Percentiles rank a stretch among this genome's conserved stretches.
phyloP scores from a whole-genome alignment of 2,329 filamentous ascomycete species.

The Fusarium drepaniforme region DNA sequence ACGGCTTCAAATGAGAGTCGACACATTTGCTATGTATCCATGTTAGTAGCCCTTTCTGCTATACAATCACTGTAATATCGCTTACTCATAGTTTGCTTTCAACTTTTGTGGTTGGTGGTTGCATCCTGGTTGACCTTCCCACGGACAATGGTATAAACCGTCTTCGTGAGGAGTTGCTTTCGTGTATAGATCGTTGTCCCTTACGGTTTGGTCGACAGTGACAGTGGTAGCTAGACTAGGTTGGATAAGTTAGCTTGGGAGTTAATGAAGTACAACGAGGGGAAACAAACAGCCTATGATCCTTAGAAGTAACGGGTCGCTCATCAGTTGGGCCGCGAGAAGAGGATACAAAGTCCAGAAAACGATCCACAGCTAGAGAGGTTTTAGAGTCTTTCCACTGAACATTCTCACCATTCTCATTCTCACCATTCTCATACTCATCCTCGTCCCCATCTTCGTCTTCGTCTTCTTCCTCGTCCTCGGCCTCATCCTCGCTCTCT shows the following conservation, averaged over 20 bases:
- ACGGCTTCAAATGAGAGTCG: slow-evolving; percentile 96
- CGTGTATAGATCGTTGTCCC: slow-evolving; percentile 79
- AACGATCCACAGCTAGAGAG: too few relatives aligned
- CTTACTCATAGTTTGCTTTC: slow-evolving; percentile 99
- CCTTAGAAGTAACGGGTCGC: too few relatives aligned
- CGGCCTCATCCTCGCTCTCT: not conserved
- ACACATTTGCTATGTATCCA: slow-evolving; percentile 85
- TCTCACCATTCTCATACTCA: too few relatives aligned
- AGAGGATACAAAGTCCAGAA: too few relatives aligned
- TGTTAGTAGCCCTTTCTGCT: slow-evolving; percentile 15
- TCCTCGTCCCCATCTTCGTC: too few relatives aligned
- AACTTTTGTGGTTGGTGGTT: slow-evolving; percentile 94
- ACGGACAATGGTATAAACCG: slow-evolving; percentile 94
- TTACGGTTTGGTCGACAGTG: slow-evolving; percentile 11
- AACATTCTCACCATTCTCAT: too few relatives aligned
- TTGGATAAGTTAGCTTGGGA: not conserved
- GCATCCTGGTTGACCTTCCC: slow-evolving; percentile 78
- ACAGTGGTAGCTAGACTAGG: not conserved
- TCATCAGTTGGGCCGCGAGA: too few relatives aligned
- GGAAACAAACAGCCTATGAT: not conserved
- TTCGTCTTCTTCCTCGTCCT: not conserved
- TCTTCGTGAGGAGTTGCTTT: slow-evolving; percentile 73
- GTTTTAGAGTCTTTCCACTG: too few relatives aligned
- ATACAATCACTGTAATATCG: slow-evolving; percentile 21
- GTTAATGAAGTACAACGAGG: not conserved